phyloP scores from a whole-genome alignment of 2,329 filamentous ascomycete genomes.

The Spiromastix sp. region DNA sequence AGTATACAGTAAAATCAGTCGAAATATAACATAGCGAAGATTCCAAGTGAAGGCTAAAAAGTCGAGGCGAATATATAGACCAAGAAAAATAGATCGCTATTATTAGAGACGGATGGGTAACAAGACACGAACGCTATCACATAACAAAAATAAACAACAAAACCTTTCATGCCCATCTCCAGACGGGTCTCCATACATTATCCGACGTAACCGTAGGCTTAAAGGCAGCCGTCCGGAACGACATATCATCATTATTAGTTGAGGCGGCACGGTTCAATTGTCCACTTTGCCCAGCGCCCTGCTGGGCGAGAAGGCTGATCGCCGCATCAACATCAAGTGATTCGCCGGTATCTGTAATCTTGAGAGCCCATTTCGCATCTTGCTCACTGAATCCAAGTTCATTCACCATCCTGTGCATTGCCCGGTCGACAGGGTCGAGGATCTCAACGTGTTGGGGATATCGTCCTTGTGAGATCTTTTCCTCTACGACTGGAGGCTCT shows the following conservation, averaged over 20 bases:
- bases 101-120: slow-evolving; percentile 20
- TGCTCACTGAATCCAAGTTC: slow-evolving; percentile 49
- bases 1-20: neutral
- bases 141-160: too few relatives aligned
- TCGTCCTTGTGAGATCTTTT: slow-evolving; percentile 13
- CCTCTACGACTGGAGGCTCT: slow-evolving; percentile 10
- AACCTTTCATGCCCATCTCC: slow-evolving; percentile 32
- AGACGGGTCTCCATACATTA: slow-evolving; percentile 17
- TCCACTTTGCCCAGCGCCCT: slow-evolving; percentile 20
- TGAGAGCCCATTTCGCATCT: slow-evolving; percentile 47
- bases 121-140: neutral
- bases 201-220: slow-evolving; percentile 1
- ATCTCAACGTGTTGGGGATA: slow-evolving; percentile 23
- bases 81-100: slow-evolving; percentile 1
- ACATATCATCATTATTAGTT: slow-evolving; percentile 6
- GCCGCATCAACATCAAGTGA: slow-evolving; percentile 48
- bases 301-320: slow-evolving; percentile 39
- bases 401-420: slow-evolving; percentile 44
- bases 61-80: too few relatives aligned
- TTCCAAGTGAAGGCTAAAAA: neutral
- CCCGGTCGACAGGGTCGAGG: slow-evolving; percentile 46
- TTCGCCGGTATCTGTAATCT: slow-evolving; percentile 50
- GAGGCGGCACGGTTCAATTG: slow-evolving; percentile 6
- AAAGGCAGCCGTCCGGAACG: slow-evolving; percentile 1
- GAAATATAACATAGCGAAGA: neutral